Base-by-base conservation (phyloP, 305 asterid species). In the Nicotiana rustica region DNA sequence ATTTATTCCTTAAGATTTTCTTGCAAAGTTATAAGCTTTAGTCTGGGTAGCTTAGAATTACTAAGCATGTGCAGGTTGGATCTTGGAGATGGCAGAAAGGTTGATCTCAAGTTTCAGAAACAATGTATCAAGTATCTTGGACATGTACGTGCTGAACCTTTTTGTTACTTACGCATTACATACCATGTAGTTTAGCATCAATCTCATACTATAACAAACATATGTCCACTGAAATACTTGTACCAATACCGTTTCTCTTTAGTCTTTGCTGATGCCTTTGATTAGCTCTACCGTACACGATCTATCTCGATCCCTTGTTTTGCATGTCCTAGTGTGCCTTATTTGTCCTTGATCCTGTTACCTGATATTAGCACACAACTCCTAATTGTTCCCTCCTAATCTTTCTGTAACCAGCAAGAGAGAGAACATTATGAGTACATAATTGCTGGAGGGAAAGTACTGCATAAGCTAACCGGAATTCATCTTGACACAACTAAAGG, bases 341-440 rank as follows among this genome's bases (percentile, higher is more conserved):
- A n/a, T 7, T 18, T 19, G 36, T 36, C 65, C 80, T 41, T 47
- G 5, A 73, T 19, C 19, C 1, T 17, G 47, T 79, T 79, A 7
- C 21, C 17, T 52, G 76, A 18, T 79, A 44, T 47, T 64, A 66
- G 66, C 3, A 25, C 25, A 67, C 33, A 44, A 21, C 52, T 64
- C 64, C 83, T 80, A 0, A 80, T 9, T 25, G 35, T 17, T 79
- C 44, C 41, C 62, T 64, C 56, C 64, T 77, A 5, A 52, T 12
- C 70, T 80, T 83, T 82, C 59, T 68, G 10, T 83, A 62, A 47
- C 70, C 91, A 92, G 97, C 89, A 91, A 88, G 97, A 92, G 88
- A 89, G 97, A 78, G 89, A 92, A 35, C 76, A 85, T 78, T 91
- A 91, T 62, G 97, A 92, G 82, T 89, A 82, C 76, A 77, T 84